These are phyloP conservation scores for Microthlaspi erraticum DNA, from an alignment of 345 rosid species.

Conservation along the genomic window DNA sequence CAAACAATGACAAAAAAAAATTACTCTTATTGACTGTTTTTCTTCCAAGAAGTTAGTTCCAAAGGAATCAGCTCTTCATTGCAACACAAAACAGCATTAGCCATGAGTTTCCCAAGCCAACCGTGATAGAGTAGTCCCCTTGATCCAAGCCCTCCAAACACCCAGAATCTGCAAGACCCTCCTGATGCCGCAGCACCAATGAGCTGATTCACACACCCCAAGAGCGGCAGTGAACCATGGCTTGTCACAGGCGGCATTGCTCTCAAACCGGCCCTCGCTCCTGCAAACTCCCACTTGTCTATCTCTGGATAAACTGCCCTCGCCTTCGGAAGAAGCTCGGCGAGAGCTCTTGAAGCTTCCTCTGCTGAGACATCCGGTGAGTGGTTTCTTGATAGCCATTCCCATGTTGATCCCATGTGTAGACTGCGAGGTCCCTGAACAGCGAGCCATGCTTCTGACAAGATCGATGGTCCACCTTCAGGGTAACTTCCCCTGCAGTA, in stretches of 20 bases:
- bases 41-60: conserved; percentile 80
- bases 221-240: conserved; percentile 80
- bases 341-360: conserved; percentile 75
- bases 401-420: conserved; percentile 88
- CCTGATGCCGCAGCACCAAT: conserved; percentile 39
- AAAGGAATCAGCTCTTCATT: conserved; percentile 65
- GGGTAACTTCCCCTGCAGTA: conserved; percentile 69
- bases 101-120: conserved; percentile 75
- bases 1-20: too few relatives aligned
- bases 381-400: conserved; percentile 80
- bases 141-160: conserved; percentile 89
- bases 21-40: conserved; percentile 32
- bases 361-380: conserved; percentile 64
- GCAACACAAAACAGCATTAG: conserved; percentile 66
- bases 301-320: conserved; percentile 69
- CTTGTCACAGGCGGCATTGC: conserved; percentile 89
- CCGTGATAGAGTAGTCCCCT: conserved; percentile 87
- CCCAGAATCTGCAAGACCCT: conserved; percentile 62
- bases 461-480: conserved; percentile 67
- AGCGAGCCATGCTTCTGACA: conserved; percentile 91
- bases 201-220: conserved; percentile 68
- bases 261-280: conserved; percentile 87
- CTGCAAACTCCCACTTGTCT: conserved; percentile 60
- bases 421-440: conserved; percentile 66
- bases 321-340: conserved; percentile 80